Conservation (phyloP, 495 filamentous ascomycete species). For the Xylaria sp. region DNA sequence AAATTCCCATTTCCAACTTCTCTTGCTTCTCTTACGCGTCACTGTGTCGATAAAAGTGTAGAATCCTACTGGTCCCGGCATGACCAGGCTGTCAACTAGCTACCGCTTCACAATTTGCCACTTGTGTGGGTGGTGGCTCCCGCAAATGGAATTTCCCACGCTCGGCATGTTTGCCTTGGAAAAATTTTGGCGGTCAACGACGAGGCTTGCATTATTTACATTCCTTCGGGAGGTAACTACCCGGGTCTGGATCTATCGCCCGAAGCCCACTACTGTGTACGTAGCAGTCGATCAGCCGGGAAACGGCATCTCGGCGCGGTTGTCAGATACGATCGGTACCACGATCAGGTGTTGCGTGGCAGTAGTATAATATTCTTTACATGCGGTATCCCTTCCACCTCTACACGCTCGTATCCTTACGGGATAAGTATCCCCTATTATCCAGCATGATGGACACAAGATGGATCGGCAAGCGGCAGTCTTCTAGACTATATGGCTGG, state of each 20-base stretch:
- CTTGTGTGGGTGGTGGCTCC: not conserved
- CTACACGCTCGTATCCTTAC: not conserved
- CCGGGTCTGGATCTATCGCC: conserved; percentile 4
- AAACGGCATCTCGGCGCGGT: conserved; percentile 8
- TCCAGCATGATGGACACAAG: not conserved
- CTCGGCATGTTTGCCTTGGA: conserved; percentile 12
- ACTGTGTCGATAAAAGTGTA: conserved; percentile 20
- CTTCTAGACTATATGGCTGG: not conserved
- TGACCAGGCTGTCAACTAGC: not conserved
- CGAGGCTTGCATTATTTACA: conserved; percentile 22
- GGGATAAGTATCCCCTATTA: not conserved
- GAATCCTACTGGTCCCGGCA: conserved; percentile 9
- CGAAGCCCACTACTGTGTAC: not conserved
- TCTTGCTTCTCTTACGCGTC: conserved; percentile 24
- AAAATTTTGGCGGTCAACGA: conserved; percentile 1
- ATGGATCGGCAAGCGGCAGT: conserved; percentile 8
- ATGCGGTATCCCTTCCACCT: conserved; percentile 8
- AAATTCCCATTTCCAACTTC: not conserved
- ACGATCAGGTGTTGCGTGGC: not conserved
- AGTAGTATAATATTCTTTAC: not conserved
- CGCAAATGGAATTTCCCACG: not conserved
- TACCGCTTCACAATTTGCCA: conserved; percentile 22
- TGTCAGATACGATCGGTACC: conserved; percentile 11
- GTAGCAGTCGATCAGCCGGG: not conserved
- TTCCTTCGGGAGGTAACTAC: conserved; percentile 8